Conservation (phyloP, 2,329 filamentous ascomycete genomes). For the Talaromyces marneffei region DNA sequence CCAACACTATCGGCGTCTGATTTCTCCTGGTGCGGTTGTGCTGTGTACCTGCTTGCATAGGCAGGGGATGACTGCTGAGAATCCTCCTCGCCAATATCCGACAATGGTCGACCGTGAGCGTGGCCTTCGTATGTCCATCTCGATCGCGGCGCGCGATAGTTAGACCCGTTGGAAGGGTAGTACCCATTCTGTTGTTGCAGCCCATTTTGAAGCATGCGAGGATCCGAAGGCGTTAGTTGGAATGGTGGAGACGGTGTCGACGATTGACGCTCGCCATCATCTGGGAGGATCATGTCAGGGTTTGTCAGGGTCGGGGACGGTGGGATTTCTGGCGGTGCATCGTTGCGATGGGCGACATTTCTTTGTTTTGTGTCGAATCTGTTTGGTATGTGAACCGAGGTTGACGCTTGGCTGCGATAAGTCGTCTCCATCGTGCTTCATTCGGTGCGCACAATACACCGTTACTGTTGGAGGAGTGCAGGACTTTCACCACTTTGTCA, state of each 20-base stretch:
- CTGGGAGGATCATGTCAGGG: conserved; percentile 88
- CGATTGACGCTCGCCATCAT: conserved; percentile 48
- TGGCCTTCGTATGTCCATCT: conserved; percentile 33
- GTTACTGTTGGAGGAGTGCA: conserved; percentile 3
- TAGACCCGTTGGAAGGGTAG: conserved; percentile 1
- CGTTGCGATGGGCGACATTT: conserved; percentile 4
- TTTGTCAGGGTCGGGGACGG: conserved; percentile 85
- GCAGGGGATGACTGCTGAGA: conserved; percentile 22
- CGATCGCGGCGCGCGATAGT: conserved; percentile 24
- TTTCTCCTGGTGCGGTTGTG: conserved; percentile 34
- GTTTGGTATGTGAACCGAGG: conserved; percentile 12
- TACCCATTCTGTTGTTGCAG: conserved; percentile 3
- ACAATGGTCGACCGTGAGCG: conserved; percentile 37
- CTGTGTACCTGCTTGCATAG: conserved; percentile 13
- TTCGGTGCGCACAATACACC: neutral
- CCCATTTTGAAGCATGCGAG: conserved; percentile 15
- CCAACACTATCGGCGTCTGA: conserved; percentile 28
- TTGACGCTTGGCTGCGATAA: conserved; percentile 7
- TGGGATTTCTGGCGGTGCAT: conserved; percentile 34
- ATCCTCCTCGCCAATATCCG: conserved; percentile 44
- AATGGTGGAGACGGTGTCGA: conserved; percentile 50
- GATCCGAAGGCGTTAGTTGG: conserved; percentile 38
- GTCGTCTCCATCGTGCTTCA: conserved; percentile 10
- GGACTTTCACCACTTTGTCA: neutral
- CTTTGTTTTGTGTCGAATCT: conserved; percentile 18